Percentiles rank a stretch among this genome's conserved stretches.
Evolutionary conservation across 2,329 filamentous ascomycete genomes (phyloP).

Genomic region (Colletotrichum somersetense): DNA sequence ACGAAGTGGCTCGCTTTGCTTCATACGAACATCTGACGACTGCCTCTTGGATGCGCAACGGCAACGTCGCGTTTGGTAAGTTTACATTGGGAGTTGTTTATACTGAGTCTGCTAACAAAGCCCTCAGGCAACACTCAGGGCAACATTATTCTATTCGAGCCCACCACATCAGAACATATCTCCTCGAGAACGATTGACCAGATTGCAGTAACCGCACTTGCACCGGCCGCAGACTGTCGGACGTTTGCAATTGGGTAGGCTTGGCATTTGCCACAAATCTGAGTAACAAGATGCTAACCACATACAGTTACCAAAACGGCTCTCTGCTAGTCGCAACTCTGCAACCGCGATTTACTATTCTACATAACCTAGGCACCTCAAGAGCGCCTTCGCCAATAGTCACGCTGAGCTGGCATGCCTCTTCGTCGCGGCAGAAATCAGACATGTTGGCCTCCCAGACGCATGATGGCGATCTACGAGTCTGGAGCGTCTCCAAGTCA

Average conservation of each 20-base stretch:
- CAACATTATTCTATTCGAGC: constrained; percentile 94
- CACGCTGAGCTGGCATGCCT: constrained; percentile 93
- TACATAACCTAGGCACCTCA: constrained; percentile 91
- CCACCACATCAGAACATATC: constrained; percentile 90
- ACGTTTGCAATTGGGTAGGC: constrained; percentile 95
- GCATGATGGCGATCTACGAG: constrained; percentile 88
- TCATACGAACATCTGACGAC: constrained; percentile 89
- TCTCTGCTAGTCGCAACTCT: constrained; percentile 91
- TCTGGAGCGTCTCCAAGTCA: constrained; percentile 95
- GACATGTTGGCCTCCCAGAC: constrained; percentile 98
- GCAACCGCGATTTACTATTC: constrained; percentile 91
- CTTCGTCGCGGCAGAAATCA: constrained; percentile 94
- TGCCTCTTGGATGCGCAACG: constrained; percentile 96
- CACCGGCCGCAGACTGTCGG: constrained; percentile 88
- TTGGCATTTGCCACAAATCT: neutral
- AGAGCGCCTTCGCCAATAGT: constrained; percentile 88
- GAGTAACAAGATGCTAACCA: constrained; percentile 35
- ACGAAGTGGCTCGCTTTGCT: constrained; percentile 90
- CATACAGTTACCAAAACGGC: constrained; percentile 87
- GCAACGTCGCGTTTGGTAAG: constrained; percentile 95
- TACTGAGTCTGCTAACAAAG: constrained; percentile 45
- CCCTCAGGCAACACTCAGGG: constrained; percentile 86
- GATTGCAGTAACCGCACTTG: constrained; percentile 93
- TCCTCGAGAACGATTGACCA: constrained; percentile 90
- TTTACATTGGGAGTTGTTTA: constrained; percentile 37